Percentiles rank a stretch among this genome's conserved stretches.
phyloP scores from a whole-genome alignment of 345 rosid species.

The Syzygium grande region DNA sequence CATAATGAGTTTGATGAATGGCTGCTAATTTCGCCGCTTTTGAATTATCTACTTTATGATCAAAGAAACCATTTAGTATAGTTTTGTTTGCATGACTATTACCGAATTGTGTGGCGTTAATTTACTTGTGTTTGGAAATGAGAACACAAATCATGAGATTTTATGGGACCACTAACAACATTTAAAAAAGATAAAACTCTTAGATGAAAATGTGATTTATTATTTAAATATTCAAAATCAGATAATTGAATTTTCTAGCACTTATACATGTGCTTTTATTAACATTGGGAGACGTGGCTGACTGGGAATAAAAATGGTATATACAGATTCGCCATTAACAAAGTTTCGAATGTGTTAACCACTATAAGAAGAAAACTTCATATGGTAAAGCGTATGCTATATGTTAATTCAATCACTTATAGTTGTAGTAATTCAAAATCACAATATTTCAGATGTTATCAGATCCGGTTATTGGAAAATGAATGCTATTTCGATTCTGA shows the following conservation, averaged over 20 bases:
- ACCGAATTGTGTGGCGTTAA: fast-evolving
- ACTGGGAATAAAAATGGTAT: not conserved
- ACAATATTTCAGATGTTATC: not conserved
- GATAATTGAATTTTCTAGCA: not conserved
- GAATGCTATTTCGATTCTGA: no score
- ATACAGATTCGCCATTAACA: not conserved
- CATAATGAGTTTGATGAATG: not conserved
- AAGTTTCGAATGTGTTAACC: no score
- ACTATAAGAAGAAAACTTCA: not conserved
- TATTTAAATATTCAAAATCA: no score
- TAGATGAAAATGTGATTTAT: no score
- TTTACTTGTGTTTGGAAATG: not conserved
- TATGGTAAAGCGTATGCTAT: not conserved
- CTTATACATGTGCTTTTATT: not conserved
- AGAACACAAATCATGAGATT: not conserved
- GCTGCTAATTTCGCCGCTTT: no score
- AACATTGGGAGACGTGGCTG: not conserved
- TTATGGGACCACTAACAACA: no score
- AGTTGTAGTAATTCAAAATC: not conserved
- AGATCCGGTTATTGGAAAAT: not conserved
- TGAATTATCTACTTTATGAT: no score
- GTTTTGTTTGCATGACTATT: no score
- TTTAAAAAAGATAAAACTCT: no score
- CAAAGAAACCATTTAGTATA: not conserved
- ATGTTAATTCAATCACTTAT: not conserved